phyloP scores from a whole-genome alignment of 108 stramenopile genomes.

The Cyclostephanos tholiformis region DNA sequence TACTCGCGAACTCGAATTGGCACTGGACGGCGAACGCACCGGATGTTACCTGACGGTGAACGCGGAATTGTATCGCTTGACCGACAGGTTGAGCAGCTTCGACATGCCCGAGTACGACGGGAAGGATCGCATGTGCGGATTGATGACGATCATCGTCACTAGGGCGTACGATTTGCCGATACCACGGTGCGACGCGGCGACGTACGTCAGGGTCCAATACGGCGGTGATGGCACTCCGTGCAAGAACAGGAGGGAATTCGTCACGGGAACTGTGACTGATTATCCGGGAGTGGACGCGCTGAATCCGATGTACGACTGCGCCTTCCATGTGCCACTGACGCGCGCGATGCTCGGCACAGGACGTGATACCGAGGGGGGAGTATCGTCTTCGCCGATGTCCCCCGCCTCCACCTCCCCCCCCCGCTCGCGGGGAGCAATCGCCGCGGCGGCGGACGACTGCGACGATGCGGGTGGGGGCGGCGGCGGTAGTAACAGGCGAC shows the following conservation, averaged over 20 bases:
- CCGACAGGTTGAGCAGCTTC: constrained; percentile 21
- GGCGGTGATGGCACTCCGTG: constrained; percentile 21
- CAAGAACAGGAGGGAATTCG: constrained; percentile 20
- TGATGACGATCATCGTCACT: constrained; percentile 56
- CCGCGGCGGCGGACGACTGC: no score
- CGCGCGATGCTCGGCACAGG: neutral
- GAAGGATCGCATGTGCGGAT: constrained; percentile 47
- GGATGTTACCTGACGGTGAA: constrained; percentile 57
- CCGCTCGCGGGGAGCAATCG: no score
- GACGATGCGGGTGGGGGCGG: no score
- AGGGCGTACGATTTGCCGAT: constrained; percentile 57
- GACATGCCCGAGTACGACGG: constrained; percentile 16
- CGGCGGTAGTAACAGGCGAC: neutral
- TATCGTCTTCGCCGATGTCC: no score
- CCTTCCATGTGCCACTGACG: constrained; percentile 39
- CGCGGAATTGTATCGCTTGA: constrained; percentile 43
- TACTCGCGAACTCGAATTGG: constrained; percentile 37
- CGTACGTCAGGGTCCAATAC: constrained; percentile 60
- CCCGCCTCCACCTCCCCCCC: no score
- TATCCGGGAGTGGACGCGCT: constrained; percentile 58
- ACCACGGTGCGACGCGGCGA: constrained; percentile 44
- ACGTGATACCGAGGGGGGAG: no score
- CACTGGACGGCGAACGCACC: constrained; percentile 40
- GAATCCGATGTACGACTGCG: constrained; percentile 56
- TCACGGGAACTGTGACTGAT: constrained; percentile 41